Conservation (phyloP, 1,284 basidiomycete species). For the Leucoagaricus sp. region DNA sequence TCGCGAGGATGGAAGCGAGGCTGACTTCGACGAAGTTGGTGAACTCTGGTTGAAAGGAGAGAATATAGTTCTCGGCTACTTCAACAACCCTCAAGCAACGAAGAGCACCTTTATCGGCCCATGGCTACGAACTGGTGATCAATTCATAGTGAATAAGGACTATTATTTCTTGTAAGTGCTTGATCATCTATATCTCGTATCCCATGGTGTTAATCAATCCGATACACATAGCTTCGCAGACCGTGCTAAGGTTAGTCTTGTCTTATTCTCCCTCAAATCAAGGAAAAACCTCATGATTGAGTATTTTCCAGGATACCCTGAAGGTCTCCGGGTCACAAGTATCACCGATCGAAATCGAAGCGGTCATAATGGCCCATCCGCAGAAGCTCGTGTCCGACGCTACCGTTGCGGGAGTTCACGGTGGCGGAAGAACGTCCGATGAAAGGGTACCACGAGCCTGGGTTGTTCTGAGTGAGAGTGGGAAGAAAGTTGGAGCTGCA, state of each 20-base stretch:
- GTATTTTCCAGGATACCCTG: constrained; percentile 55
- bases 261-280: not conserved
- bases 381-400: constrained; percentile 57
- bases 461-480: constrained; percentile 63
- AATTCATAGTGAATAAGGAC: constrained; percentile 56
- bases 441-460: constrained; percentile 73
- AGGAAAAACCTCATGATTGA: not conserved
- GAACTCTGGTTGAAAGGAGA: constrained; percentile 60
- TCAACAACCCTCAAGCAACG: constrained; percentile 65
- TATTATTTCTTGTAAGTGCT: constrained; percentile 63
- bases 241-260: constrained; percentile 48
- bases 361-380: constrained; percentile 58
- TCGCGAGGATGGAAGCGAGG: constrained; percentile 59
- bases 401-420: constrained; percentile 67
- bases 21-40: constrained; percentile 57
- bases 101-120: constrained; percentile 62
- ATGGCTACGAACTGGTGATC: constrained; percentile 75
- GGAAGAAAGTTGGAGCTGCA: constrained; percentile 45
- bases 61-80: constrained; percentile 66
- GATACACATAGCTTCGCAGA: constrained; percentile 51
- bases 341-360: constrained; percentile 73
- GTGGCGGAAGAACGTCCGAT: constrained; percentile 56
- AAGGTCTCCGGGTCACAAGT: constrained; percentile 76
- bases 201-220: too few species aligned
- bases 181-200: not conserved